Base-by-base conservation (phyloP, 129 eudicot species). In the Escallonia rubra region DNA sequence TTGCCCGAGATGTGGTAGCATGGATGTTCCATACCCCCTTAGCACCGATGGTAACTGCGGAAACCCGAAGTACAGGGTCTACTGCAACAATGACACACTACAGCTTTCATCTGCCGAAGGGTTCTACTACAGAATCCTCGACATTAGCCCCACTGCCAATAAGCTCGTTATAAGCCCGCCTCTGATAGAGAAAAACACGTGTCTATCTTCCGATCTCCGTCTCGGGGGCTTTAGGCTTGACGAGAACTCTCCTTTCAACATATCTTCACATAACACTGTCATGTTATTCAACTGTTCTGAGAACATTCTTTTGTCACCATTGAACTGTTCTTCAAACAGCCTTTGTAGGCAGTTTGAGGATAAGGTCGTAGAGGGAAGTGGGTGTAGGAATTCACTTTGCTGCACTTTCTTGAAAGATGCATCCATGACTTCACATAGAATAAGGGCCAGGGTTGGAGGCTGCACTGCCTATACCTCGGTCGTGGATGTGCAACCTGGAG, bases 401-500 rank as follows among this genome's bases (percentile, higher is more conserved):
- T 83, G 88, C 72, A 70, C 76, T 45, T 83, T 38, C 51, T 45
- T 78, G 55, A 82, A 82, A 68, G 87, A 82, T 60, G 47, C 87
- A 14, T 67, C 79, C 7, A 78, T 83, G 70, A 83, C 84, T 43
- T 67, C 80, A 8, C 88, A 61, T 55, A 74, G 76, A 40, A 79
- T 83, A 51, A 73, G 88, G 68, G 63, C 79, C 59, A 79, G 88
- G 76, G 72, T 59, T 54, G 84, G 83, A 8, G 82, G 87, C 0
- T 82, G 87, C 68, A 62, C 81, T 46, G 87, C 81, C 45, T 82
- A 82, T 64, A 82, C 84, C 8, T 78, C 81, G 0, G 67, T 79
- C 42, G 84, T 79, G 70, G 74, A 78, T 54, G 3, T 83, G 13
- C 72, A 66, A 42, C 57, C 79, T 1, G 70, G 66, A 3, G 61